Percentiles rank a stretch among this genome's conserved stretches.
Conservation (phyloP, 2,329 filamentous ascomycete species). For the Cladosporium sp. region DNA sequence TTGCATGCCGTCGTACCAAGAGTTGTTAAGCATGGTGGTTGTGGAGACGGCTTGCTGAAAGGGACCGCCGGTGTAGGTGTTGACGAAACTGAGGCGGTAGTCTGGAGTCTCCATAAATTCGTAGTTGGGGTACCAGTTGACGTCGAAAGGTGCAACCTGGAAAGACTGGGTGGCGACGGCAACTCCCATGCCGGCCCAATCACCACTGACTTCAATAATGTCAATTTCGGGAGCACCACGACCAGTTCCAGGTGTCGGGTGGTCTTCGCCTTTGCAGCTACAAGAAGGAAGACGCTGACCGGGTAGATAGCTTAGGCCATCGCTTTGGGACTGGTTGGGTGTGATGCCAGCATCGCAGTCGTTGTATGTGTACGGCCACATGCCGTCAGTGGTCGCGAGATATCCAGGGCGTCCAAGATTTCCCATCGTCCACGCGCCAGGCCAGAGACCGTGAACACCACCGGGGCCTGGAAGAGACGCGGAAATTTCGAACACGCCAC, state of each 20-base stretch:
- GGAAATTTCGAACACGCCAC: slow-evolving; percentile 68
- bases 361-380: slow-evolving; percentile 75
- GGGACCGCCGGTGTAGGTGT: slow-evolving; percentile 61
- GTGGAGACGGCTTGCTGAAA: slow-evolving; percentile 67
- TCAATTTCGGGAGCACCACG: slow-evolving; percentile 72
- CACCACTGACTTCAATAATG: slow-evolving; percentile 68
- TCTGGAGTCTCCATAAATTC: slow-evolving; percentile 69
- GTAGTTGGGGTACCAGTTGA: slow-evolving; percentile 63
- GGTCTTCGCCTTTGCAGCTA: slow-evolving; percentile 64
- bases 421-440: slow-evolving; percentile 75
- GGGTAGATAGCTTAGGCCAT: slow-evolving; percentile 67
- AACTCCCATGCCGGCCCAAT: slow-evolving; percentile 45
- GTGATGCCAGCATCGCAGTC: slow-evolving; percentile 73
- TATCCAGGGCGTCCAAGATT: slow-evolving; percentile 71
- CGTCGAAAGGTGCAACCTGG: slow-evolving; percentile 70
- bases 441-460: slow-evolving; percentile 71
- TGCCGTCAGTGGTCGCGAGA: slow-evolving; percentile 68
- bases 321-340: slow-evolving; percentile 67
- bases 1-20: slow-evolving; percentile 66
- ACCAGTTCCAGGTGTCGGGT: slow-evolving; percentile 66
- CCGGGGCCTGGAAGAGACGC: slow-evolving; percentile 69
- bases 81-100: slow-evolving; percentile 57
- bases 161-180: slow-evolving; percentile 65
- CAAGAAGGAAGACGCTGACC: slow-evolving; percentile 72
- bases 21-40: slow-evolving; percentile 62